Percentiles rank a stretch among this genome's conserved stretches.
Evolutionary conservation across 164 flowering plant genomes (phyloP).

Genomic region (Hamamelis virginiana): DNA sequence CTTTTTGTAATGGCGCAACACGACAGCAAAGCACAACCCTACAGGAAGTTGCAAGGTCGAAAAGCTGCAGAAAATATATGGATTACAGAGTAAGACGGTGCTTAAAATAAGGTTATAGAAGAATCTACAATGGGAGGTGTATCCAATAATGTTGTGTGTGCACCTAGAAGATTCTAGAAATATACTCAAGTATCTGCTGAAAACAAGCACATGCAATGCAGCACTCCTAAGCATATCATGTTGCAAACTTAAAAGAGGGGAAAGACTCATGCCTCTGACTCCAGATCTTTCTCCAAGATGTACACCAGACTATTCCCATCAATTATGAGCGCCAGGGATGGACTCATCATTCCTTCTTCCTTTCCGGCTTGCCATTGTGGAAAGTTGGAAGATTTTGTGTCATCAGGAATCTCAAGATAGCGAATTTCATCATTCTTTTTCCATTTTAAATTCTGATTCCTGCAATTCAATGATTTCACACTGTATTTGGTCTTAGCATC

Average conservation of each 20-base stretch:
- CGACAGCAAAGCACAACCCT: conserved; percentile 87
- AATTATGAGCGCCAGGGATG: conserved; percentile 72
- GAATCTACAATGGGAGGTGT: neutral
- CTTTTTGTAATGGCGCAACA: conserved; percentile 95
- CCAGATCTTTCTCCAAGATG: conserved; percentile 84
- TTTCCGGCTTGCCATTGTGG: conserved; percentile 25
- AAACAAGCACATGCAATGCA: neutral
- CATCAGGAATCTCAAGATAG: conserved; percentile 40
- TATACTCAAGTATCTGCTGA: neutral
- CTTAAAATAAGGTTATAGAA: conserved; percentile 3
- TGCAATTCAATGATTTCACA: conserved; percentile 35
- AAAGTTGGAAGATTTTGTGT: conserved; percentile 21
- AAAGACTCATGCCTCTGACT: conserved; percentile 58
- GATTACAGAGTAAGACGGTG: neutral
- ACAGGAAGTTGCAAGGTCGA: conserved; percentile 80
- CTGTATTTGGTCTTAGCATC: conserved; percentile 65
- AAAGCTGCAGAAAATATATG: conserved; percentile 55
- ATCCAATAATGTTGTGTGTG: neutral
- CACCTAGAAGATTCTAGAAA: neutral
- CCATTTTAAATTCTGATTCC: conserved; percentile 26
- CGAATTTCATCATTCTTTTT: conserved; percentile 33
- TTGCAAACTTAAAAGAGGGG: conserved; percentile 10
- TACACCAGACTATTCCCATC: conserved; percentile 93
- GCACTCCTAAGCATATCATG: conserved; percentile 1
- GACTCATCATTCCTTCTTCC: conserved; percentile 30